phyloP scores from a whole-genome alignment of 352 stramenopile species.

The Phytophthora foliorum region DNA sequence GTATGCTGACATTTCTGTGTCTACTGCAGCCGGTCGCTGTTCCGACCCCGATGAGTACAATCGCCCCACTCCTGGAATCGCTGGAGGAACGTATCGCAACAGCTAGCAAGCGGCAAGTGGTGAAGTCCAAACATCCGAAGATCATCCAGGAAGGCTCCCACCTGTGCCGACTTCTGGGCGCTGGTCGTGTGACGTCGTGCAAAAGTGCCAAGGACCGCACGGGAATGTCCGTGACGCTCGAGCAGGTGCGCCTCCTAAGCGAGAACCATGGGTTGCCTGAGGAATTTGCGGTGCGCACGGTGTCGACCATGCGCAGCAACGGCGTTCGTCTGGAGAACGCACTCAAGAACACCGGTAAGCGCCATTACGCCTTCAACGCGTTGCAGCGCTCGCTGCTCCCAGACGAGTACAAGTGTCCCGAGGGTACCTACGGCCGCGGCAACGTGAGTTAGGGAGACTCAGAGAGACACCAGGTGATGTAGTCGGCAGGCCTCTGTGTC shows the following conservation, averaged over 20 bases:
- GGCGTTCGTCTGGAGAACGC: conserved; percentile 75
- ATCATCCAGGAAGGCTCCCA: conserved; percentile 78
- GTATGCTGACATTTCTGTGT: conserved; percentile 28
- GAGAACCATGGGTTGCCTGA: conserved; percentile 69
- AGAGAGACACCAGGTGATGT: conserved; percentile 10
- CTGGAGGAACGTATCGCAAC: conserved; percentile 63
- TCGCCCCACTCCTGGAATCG: conserved; percentile 53
- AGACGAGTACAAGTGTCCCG: conserved; percentile 82
- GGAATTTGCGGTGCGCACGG: conserved; percentile 67
- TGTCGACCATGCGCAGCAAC: conserved; percentile 84
- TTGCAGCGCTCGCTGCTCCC: conserved; percentile 82
- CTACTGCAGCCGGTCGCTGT: conserved; percentile 50
- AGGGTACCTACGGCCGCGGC: conserved; percentile 84
- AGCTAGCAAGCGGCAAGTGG: conserved; percentile 68
- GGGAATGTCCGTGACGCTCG: conserved; percentile 96
- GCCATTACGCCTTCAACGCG: conserved; percentile 80
- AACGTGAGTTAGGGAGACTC: conserved; percentile 65
- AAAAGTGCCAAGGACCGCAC: conserved; percentile 97
- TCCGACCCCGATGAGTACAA: conserved; percentile 51
- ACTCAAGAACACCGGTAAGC: conserved; percentile 84
- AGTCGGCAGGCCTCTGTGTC: conserved; percentile 1
- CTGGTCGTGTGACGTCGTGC: conserved; percentile 93
- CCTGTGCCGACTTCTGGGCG: conserved; percentile 86
- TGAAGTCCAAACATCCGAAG: conserved; percentile 82
- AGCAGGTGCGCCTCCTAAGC: conserved; percentile 82